Evolutionary conservation across 2,329 filamentous ascomycete genomes (phyloP).

Genomic region (Knufia fluminis): DNA sequence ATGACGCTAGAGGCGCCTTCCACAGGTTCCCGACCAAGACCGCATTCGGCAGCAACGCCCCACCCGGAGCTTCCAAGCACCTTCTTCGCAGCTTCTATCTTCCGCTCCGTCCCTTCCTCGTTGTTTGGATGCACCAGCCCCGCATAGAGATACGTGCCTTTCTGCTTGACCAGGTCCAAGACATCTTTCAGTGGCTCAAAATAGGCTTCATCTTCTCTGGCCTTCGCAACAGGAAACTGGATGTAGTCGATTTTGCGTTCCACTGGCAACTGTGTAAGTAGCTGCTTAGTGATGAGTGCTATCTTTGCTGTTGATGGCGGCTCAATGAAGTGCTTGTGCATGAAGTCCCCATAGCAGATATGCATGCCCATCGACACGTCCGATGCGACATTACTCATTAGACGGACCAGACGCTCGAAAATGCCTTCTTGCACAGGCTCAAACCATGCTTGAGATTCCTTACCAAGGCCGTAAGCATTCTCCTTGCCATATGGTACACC

Average conservation of each 20-base stretch:
- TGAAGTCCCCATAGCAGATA: neutral
- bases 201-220: neutral
- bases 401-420: neutral
- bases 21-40: neutral
- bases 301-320: neutral
- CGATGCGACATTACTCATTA: neutral
- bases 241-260: neutral
- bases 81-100: neutral
- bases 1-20: neutral
- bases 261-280: neutral
- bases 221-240: neutral
- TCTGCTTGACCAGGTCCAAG: neutral
- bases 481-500: too few relatives aligned
- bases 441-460: neutral
- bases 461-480: too few relatives aligned
- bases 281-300: neutral
- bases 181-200: neutral
- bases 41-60: neutral
- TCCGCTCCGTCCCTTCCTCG: neutral
- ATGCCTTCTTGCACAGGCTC: neutral
- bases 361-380: neutral
- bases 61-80: neutral
- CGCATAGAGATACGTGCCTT: neutral
- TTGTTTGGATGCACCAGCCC: neutral
- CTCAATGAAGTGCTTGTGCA: neutral